Percentiles rank a stretch among this genome's conserved stretches.
Conservation (phyloP, 2,329 filamentous ascomycete genomes). For the Fusarium incarnatum region DNA sequence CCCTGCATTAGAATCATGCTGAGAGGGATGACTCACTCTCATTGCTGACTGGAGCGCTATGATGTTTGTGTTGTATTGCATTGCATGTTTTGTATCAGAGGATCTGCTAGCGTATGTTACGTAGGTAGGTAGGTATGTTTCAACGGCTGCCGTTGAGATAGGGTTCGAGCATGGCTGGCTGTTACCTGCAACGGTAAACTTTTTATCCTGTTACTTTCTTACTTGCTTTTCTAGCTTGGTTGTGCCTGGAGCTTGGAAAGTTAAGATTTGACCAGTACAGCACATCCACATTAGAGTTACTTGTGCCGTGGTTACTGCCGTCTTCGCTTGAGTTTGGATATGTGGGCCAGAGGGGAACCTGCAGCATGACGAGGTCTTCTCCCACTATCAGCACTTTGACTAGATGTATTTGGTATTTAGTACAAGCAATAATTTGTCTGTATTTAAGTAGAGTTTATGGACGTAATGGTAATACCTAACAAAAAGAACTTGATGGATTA, state of each 20-base stretch:
- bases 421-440: background rate
- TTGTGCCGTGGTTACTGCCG: background rate
- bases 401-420: background rate
- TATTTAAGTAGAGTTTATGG: too few relatives aligned
- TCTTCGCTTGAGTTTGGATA: background rate
- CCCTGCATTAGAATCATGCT: conserved; percentile 12
- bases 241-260: background rate
- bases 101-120: conserved; percentile 1
- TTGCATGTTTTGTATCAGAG: conserved; percentile 5
- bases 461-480: too few relatives aligned
- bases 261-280: background rate
- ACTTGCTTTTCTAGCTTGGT: background rate
- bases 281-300: background rate
- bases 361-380: background rate
- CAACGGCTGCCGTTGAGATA: conserved; percentile 1
- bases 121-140: background rate
- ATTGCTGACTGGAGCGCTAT: conserved; percentile 4
- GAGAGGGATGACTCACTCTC: background rate
- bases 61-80: conserved; percentile 8
- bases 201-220: background rate
- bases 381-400: background rate
- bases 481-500: too few relatives aligned
- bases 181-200: background rate
- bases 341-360: background rate
- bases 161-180: conserved; percentile 8